Evolutionary conservation across 2,329 filamentous ascomycete species (phyloP), one percentile per base, ranked within the genome.

Genomic region (Curvularia sp.): DNA sequence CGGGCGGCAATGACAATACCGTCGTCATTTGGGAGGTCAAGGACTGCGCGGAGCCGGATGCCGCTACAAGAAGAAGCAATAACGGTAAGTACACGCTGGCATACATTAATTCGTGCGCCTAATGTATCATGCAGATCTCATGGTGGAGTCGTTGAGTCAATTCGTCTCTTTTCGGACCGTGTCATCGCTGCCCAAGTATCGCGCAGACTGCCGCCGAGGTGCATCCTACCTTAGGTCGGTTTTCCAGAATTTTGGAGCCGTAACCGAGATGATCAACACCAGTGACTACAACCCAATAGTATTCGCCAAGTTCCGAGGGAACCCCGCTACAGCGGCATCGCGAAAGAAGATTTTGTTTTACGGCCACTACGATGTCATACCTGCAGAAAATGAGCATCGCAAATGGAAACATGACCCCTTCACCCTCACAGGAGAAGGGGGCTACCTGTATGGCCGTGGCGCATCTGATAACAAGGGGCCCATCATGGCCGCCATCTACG

Each of bases 401-500:
- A 94, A 92, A 66, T 99, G 95, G 95, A 84, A 86, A 38, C 88
- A 87, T 1, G 91, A 98, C 63, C 96, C 95, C 0, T 99, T 98
- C 74, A 84, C 89, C n/a, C 84, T 98, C 71, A 89, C 89, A 49
- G 95, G 95, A 3, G 87, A 92, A 55, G 93, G 97, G 68, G 94
- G 95, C 0, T 98, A 94, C 74, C 82, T 98, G 1, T 98, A 99
- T 65, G 95, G 95, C 2, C 90, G 95, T 68, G 95, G 95, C n/a
- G 91, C 96, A 13, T 96, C 93, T 47, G 95, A 99, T 77, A 98
- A 99, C 80, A 99, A 99, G 76, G 95, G 96, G 0, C 95, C 95
- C 0, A 92, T 97, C 59, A 87, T 99, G 71, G 94, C 96, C 1
- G 95, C 95, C 1, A 84, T 99, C 0, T 98, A 96, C 72, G 95